Conservation (phyloP, 257 asterid genomes). For the Petunia axillaris region DNA sequence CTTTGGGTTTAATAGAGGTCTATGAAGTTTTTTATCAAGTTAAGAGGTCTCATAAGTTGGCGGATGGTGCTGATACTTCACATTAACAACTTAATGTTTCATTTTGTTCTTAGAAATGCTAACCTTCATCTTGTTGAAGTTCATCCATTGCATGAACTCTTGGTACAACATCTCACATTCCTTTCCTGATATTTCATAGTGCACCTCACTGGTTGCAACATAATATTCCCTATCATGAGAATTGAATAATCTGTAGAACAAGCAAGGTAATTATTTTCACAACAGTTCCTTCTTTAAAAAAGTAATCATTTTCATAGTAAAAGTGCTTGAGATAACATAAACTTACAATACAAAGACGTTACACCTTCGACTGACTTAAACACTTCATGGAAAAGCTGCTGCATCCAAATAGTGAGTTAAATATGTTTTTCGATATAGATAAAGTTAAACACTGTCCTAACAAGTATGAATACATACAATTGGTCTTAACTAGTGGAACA, state of each 20-base stretch:
- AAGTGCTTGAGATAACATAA: not conserved
- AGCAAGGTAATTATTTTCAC: slow-evolving; percentile 15
- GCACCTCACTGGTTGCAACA: slow-evolving; percentile 94
- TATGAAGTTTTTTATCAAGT: no score
- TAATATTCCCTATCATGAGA: slow-evolving; percentile 91
- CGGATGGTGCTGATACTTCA: no score
- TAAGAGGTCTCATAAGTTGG: no score
- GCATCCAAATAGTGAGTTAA: not conserved
- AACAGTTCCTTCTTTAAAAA: not conserved
- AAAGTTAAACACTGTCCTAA: no score
- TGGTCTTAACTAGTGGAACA: not conserved
- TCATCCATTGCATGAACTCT: slow-evolving; percentile 78
- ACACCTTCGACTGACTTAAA: not conserved
- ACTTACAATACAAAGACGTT: no score
- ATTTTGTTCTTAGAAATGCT: slow-evolving; percentile 3
- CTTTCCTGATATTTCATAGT: slow-evolving; percentile 89
- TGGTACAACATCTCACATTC: slow-evolving; percentile 89
- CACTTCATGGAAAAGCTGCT: not conserved
- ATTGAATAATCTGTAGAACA: slow-evolving; percentile 63
- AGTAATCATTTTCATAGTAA: not conserved
- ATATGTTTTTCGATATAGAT: not conserved
- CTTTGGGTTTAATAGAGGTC: no score
- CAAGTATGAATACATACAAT: no score
- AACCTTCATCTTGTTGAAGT: slow-evolving; percentile 92
- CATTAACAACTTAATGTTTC: not conserved